These are phyloP conservation scores for Lentinus polychrous DNA, from an alignment of 1,284 basidiomycete species.

Conservation along the genomic window DNA sequence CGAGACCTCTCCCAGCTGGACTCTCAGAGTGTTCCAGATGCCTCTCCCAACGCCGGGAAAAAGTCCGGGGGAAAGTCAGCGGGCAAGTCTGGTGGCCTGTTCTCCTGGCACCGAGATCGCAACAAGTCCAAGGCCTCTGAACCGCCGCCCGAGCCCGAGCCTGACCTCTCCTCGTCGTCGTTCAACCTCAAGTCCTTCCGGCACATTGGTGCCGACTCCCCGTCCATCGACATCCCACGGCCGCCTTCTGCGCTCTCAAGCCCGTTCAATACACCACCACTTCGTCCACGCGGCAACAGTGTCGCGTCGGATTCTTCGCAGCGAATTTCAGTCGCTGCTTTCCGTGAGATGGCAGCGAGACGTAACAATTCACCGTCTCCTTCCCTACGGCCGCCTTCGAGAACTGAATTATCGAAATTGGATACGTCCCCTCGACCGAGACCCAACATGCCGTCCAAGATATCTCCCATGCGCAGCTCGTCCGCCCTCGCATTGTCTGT, in stretches of 20 bases:
- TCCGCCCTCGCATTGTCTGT: conserved; percentile 11
- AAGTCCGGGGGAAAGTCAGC: conserved; percentile 8
- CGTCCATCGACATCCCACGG: conserved; percentile 15
- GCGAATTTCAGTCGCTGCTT: conserved; percentile 71
- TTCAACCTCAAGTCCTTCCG: conserved; percentile 65
- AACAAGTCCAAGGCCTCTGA: conserved; percentile 32
- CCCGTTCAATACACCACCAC: conserved; percentile 21
- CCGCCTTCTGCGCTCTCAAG: conserved; percentile 18
- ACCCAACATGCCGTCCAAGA: conserved; percentile 8
- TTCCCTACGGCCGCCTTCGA: conserved; percentile 35
- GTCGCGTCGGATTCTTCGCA: conserved; percentile 58
- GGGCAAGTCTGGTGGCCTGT: conserved; percentile 29
- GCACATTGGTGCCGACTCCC: conserved; percentile 40
- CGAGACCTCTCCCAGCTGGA: conserved; percentile 11
- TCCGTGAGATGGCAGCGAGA: conserved; percentile 67
- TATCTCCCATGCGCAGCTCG: conserved; percentile 13
- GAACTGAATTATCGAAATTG: conserved; percentile 5
- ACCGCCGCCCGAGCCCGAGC: conserved; percentile 15
- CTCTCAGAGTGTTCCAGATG: conserved; percentile 16
- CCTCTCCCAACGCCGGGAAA: conserved; percentile 18
- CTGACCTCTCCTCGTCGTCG: conserved; percentile 21
- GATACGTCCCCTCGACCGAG: conserved; percentile 7
- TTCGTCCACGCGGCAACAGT: conserved; percentile 46
- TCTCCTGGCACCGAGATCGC: conserved; percentile 35
- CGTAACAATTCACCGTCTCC: conserved; percentile 58